A percentile compares a stretch with the other conserved stretches of the same genome.
Conservation (phyloP, 2,329 filamentous ascomycete species). For the Claviceps paspali region DNA sequence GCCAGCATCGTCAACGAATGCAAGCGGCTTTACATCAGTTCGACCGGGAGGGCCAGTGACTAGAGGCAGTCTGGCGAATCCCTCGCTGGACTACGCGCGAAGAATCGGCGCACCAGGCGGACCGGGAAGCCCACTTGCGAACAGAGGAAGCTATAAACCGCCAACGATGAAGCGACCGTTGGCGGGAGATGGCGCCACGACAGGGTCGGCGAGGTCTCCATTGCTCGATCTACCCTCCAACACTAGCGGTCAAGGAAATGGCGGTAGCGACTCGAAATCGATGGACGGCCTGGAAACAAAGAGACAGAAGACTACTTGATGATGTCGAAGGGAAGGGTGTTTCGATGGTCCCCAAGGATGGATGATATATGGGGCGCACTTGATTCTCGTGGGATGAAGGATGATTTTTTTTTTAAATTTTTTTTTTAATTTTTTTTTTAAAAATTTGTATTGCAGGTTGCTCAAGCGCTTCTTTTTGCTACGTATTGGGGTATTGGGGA, state of each 20-base stretch:
- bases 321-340: not conserved
- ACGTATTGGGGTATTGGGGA: not conserved
- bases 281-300: constrained; percentile 29
- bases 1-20: constrained; percentile 10
- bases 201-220: constrained; percentile 22
- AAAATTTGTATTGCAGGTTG: not conserved
- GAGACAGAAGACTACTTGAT: constrained; percentile 28
- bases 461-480: not conserved
- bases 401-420: too few species aligned
- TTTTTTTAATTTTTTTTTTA: too few species aligned
- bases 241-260: constrained; percentile 11
- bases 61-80: constrained; percentile 32
- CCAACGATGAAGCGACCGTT: constrained; percentile 41
- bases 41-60: constrained; percentile 13
- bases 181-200: constrained; percentile 13
- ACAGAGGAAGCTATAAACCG: constrained; percentile 42
- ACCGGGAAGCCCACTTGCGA: constrained; percentile 39
- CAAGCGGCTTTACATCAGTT: constrained; percentile 16
- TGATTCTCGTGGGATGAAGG: not conserved
- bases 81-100: constrained; percentile 36
- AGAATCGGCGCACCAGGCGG: constrained; percentile 44
- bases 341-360: not conserved
- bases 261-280: not conserved
- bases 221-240: constrained; percentile 38
- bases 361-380: constrained; percentile 16